Evolutionary conservation across 176 grass and related monocot genomes (phyloP).

Genomic region (Oryza longistaminata): DNA sequence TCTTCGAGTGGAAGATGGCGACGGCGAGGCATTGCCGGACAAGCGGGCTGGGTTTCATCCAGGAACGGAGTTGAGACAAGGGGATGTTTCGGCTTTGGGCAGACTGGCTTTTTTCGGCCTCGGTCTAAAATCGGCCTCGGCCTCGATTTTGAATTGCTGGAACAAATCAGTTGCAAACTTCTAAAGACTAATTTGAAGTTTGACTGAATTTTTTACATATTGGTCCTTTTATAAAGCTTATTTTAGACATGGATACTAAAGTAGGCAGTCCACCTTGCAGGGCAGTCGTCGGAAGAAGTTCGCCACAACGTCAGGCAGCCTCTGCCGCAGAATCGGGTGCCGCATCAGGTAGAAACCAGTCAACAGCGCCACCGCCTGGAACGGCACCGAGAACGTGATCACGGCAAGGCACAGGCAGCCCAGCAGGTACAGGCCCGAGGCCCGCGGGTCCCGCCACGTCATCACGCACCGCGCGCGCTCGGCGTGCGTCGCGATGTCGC

Average conservation of each 20-base stretch:
- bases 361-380: slow-evolving; percentile 62
- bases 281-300: slow-evolving; percentile 77
- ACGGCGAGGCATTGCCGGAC: slow-evolving; percentile 51
- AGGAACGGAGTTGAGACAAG: not conserved
- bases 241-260: slow-evolving; percentile 28
- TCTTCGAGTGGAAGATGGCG: slow-evolving; percentile 40
- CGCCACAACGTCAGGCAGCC: slow-evolving; percentile 49
- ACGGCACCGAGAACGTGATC: slow-evolving; percentile 52
- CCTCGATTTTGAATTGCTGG: not conserved
- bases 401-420: slow-evolving; percentile 49
- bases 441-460: slow-evolving; percentile 69
- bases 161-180: no score
- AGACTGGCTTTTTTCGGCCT: not conserved
- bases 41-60: slow-evolving; percentile 26
- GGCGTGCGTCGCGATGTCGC: slow-evolving; percentile 61
- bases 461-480: slow-evolving; percentile 54
- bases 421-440: slow-evolving; percentile 60
- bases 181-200: not conserved
- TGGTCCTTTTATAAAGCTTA: not conserved
- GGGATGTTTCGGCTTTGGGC: not conserved
- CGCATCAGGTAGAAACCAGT: slow-evolving; percentile 71
- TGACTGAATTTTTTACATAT: not conserved
- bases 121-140: not conserved
- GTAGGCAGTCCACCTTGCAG: slow-evolving; percentile 69
- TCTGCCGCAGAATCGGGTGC: slow-evolving; percentile 61